Evolutionary conservation across 2,329 filamentous ascomycete genomes (phyloP).

Genomic region (Alternaria panax): DNA sequence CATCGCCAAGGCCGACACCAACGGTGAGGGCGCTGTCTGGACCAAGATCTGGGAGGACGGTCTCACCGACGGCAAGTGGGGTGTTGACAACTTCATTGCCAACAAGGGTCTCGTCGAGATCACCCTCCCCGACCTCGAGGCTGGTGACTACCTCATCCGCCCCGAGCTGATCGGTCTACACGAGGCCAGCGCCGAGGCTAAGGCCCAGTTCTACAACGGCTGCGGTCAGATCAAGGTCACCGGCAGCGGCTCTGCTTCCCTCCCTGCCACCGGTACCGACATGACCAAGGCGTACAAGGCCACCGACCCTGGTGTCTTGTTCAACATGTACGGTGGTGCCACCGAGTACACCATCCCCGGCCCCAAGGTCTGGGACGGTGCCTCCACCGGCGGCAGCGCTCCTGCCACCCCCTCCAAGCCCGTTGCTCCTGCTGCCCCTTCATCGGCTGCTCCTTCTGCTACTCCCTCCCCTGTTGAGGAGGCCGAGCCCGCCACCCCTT

Average conservation of each 20-base stretch:
- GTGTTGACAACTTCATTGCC: slow-evolving; percentile 49
- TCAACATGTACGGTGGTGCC: slow-evolving; percentile 49
- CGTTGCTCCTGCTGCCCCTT: slow-evolving; percentile 9
- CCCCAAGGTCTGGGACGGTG: slow-evolving; percentile 46
- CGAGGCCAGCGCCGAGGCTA: slow-evolving; percentile 42
- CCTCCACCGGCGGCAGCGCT: slow-evolving; percentile 21
- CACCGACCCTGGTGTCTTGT: slow-evolving; percentile 50
- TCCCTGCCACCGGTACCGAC: slow-evolving; percentile 50
- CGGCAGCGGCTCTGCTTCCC: slow-evolving; percentile 33
- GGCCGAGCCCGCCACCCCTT: slow-evolving; percentile 13
- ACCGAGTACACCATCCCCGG: slow-evolving; percentile 52
- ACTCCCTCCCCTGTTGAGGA: slow-evolving; percentile 13
- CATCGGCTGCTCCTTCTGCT: slow-evolving; percentile 14
- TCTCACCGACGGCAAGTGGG: slow-evolving; percentile 46
- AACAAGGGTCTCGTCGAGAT: slow-evolving; percentile 51
- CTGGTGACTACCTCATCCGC: slow-evolving; percentile 53
- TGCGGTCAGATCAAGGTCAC: slow-evolving; percentile 53
- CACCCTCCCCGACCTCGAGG: slow-evolving; percentile 48
- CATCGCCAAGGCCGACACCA: slow-evolving; percentile 53
- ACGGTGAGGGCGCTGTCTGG: slow-evolving; percentile 60
- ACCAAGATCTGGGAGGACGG: slow-evolving; percentile 54
- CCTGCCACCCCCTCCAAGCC: slow-evolving; percentile 20
- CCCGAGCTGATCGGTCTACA: slow-evolving; percentile 56
- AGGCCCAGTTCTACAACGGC: slow-evolving; percentile 55
- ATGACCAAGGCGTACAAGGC: slow-evolving; percentile 56